Evolutionary conservation across 345 rosid genomes (phyloP), one percentile per base, ranked within the genome.

Genomic region (Hibiscus tridactylites): DNA sequence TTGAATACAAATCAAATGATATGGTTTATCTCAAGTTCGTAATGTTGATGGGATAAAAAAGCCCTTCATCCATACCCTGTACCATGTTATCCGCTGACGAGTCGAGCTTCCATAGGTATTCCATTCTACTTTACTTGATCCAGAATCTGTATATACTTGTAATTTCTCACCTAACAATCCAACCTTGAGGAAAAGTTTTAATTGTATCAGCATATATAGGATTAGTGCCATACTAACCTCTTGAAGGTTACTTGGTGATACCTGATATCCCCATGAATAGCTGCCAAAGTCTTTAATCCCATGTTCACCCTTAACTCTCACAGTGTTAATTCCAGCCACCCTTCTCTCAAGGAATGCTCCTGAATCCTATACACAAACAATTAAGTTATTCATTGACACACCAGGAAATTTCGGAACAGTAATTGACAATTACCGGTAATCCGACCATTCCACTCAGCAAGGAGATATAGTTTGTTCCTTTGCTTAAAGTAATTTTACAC

Each of bases 401-500:
- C 29, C 12, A 61, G 44, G 65, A 61, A 16, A 33, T 12, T 44
- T 44, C 19, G 28, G 19, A 65, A 12, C 5, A 44, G 67, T 57
- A 26, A 71, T 70, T 33, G 73, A 71, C 46, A 61, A 54, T 56
- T 85, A 90, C 96, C 88, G 96, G 97, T 80, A 88, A 79, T 65
- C 96, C 97, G 54, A 86, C 92, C 88, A 84, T 87, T 39, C 81
- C 94, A 28, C 97, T 92, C n/a, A 92, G 90, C 71, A 92, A 79
- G 71, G 97, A 84, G 75, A 92, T 71, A 57, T 81, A 56, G 82
- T 87, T 92, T 73, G 80, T 78, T 78, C 91, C 96, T 68, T 67
- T 71, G 3, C 12, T 75, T 73, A 90, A 73, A 78, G 85, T 70
- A 54, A 87, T 8, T 13, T 66, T 67, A 44, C 65, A 76, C 73